A percentile compares a stretch with the other conserved stretches of the same genome.
Conservation (phyloP, 768 basidiomycete species). For the Psilocybe cyanescens region DNA sequence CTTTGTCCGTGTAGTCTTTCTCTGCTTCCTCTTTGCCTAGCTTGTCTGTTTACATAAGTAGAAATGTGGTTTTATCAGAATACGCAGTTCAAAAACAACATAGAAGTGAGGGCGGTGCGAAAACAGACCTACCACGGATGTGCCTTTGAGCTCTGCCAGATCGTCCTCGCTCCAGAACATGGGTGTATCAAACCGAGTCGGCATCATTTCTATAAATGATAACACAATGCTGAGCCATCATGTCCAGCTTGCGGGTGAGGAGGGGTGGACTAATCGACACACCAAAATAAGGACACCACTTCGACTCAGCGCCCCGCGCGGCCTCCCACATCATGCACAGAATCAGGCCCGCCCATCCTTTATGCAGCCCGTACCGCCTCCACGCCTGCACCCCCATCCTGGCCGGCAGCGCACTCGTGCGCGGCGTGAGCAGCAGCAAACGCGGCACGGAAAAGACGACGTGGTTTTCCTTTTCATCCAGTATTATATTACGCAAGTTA, state of each 20-base stretch:
- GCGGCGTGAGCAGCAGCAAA: conserved; percentile 73
- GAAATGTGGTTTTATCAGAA: not conserved
- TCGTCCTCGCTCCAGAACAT: conserved; percentile 93
- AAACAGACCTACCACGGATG: conserved; percentile 81
- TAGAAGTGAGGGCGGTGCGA: not conserved
- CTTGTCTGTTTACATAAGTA: conserved; percentile 62
- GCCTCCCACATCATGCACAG: conserved; percentile 97
- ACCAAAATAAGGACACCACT: conserved; percentile 79
- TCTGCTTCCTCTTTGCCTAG: conserved; percentile 87
- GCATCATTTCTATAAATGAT: conserved; percentile 57
- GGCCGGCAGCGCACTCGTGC: conserved; percentile 68
- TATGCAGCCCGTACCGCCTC: conserved; percentile 58
- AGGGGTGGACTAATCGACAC: conserved; percentile 20
- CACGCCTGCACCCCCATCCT: conserved; percentile 67
- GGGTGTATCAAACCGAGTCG: conserved; percentile 78
- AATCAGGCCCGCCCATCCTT: conserved; percentile 88
- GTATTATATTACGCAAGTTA: not conserved
- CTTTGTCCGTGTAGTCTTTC: conserved; percentile 63
- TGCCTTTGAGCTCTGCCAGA: conserved; percentile 75
- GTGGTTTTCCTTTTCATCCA: conserved; percentile 62
- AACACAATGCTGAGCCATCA: no score
- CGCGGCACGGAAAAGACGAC: conserved; percentile 86
- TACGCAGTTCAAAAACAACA: not conserved
- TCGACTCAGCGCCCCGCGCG: conserved; percentile 60
- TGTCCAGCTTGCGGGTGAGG: no score